Evolutionary conservation across 2,329 filamentous ascomycete species (phyloP).

Genomic region (Daldinia sp.): DNA sequence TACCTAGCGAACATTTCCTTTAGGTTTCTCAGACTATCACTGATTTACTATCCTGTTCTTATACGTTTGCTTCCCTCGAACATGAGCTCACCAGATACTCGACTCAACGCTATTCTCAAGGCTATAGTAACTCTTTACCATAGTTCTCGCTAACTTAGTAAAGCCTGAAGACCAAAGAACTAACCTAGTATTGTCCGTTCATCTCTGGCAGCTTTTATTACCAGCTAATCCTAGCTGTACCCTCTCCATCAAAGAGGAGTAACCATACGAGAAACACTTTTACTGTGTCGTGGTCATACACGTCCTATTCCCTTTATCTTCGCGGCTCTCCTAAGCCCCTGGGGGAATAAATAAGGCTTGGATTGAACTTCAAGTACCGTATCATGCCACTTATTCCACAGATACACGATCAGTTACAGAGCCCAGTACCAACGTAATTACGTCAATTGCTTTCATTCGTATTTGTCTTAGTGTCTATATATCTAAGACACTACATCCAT

Average conservation of each 20-base stretch:
- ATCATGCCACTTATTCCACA: neutral
- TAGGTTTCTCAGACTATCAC: neutral
- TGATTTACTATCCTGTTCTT: neutral
- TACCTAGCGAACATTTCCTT: neutral
- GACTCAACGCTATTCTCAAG: neutral
- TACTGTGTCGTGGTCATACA: neutral
- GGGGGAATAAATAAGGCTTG: neutral
- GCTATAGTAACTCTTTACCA: neutral
- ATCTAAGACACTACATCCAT: constrained; percentile 11
- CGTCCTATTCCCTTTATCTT: neutral
- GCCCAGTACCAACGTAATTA: constrained; percentile 4
- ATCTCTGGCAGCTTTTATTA: neutral
- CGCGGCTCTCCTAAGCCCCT: too few relatives aligned
- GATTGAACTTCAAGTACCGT: neutral
- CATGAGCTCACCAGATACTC: neutral
- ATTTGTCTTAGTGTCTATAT: constrained; percentile 13
- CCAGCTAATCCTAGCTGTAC: neutral
- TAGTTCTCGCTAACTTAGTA: neutral
- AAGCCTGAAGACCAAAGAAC: neutral
- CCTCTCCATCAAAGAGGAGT: neutral
- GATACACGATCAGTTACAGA: neutral
- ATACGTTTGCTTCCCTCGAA: neutral
- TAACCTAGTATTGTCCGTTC: neutral
- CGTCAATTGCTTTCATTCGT: constrained; percentile 23
- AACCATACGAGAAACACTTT: neutral